phyloP scores from a whole-genome alignment of 2,329 filamentous ascomycete species.

The Fusarium citri region DNA sequence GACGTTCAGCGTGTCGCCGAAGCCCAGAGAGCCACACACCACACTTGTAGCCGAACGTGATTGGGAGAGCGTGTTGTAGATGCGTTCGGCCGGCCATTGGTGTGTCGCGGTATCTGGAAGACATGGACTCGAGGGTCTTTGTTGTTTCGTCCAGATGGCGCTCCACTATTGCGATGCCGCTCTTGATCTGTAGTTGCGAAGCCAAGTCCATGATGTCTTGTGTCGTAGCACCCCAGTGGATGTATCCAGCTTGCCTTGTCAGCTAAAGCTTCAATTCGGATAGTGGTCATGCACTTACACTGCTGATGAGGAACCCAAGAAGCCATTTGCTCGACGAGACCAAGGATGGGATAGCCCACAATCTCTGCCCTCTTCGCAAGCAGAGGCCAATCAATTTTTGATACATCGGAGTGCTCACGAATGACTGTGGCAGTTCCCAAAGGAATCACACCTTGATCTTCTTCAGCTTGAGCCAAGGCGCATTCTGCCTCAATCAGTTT shows the following conservation, averaged over 20 bases:
- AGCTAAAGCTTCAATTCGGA: not conserved
- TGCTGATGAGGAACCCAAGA: slow-evolving; percentile 27
- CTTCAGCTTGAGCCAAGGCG: slow-evolving; percentile 63
- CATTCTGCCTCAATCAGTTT: slow-evolving; percentile 64
- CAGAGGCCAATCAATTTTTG: slow-evolving; percentile 43
- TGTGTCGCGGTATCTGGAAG: slow-evolving; percentile 59
- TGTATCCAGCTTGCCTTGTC: not conserved
- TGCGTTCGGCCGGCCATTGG: slow-evolving; percentile 69
- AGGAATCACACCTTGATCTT: slow-evolving; percentile 60
- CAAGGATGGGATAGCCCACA: slow-evolving; percentile 65
- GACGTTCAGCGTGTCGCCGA: slow-evolving; percentile 60
- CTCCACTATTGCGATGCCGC: slow-evolving; percentile 61
- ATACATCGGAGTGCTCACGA: slow-evolving; percentile 50
- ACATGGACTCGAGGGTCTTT: slow-evolving; percentile 57
- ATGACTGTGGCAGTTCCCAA: slow-evolving; percentile 51
- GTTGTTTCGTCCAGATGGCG: slow-evolving; percentile 57
- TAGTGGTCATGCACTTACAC: not conserved
- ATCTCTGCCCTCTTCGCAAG: slow-evolving; percentile 61
- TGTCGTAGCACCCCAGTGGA: slow-evolving; percentile 66
- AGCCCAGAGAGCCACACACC: slow-evolving; percentile 65
- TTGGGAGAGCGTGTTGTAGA: slow-evolving; percentile 67
- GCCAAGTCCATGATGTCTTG: slow-evolving; percentile 68
- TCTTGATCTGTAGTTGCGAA: slow-evolving; percentile 64
- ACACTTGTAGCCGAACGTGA: slow-evolving; percentile 69
- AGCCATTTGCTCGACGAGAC: slow-evolving; percentile 59